A percentile compares a stretch with the other conserved stretches of the same genome.
These are phyloP conservation scores for Alternaria gansuensis DNA, from an alignment of 2,329 filamentous ascomycete species.

Conservation along the genomic window DNA sequence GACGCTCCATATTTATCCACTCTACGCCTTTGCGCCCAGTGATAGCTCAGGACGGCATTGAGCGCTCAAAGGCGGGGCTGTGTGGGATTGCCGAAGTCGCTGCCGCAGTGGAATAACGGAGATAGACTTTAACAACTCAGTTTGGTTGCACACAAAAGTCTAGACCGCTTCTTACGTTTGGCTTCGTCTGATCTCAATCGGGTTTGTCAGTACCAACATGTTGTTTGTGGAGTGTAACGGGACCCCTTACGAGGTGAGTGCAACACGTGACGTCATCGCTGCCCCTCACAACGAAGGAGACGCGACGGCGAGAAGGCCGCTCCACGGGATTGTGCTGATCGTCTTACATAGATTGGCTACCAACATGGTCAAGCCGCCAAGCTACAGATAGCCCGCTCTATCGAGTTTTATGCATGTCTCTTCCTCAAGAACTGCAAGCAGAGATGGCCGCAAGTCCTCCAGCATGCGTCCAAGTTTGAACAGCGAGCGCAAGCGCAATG, in stretches of 20 bases:
- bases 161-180: background rate
- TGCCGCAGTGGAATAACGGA: background rate
- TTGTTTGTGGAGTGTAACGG: constrained; percentile 54
- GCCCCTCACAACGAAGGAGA: background rate
- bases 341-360: constrained; percentile 56
- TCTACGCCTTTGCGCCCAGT: constrained; percentile 58
- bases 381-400: constrained; percentile 54
- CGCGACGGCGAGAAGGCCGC: background rate
- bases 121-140: background rate
- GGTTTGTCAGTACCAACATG: constrained; percentile 39
- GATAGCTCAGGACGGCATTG: constrained; percentile 29
- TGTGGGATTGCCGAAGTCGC: constrained; percentile 13
- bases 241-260: constrained; percentile 55
- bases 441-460: constrained; percentile 58
- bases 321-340: background rate
- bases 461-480: constrained; percentile 60
- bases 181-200: background rate
- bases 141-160: background rate
- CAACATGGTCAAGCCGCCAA: constrained; percentile 57
- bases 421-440: constrained; percentile 60
- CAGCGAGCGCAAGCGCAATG: constrained; percentile 55
- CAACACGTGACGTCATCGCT: constrained; percentile 29
- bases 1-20: constrained; percentile 52
- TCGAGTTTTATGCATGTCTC: constrained; percentile 59
- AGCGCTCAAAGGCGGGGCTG: constrained; percentile 28